Conservation (phyloP, 2,329 filamentous ascomycete genomes). For the Ceratocystis harringtonii region DNA sequence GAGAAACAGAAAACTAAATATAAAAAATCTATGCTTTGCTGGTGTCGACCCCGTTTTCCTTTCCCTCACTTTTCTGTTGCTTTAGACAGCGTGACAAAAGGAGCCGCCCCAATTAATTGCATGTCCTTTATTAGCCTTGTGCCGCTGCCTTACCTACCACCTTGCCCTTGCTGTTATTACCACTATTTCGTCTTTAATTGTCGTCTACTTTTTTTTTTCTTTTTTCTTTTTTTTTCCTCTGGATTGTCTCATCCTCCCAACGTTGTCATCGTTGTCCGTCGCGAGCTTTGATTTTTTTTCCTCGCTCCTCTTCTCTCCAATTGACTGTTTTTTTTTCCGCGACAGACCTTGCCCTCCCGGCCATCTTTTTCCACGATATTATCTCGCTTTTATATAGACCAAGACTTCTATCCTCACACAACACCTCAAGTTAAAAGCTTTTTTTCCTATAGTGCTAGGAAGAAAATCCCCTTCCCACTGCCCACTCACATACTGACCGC, state of each 20-base stretch:
- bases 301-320: constrained; percentile 4
- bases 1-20: no score
- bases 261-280: neutral
- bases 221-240: neutral
- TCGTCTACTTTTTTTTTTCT: neutral
- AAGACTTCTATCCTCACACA: neutral
- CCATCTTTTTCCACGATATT: constrained; percentile 5
- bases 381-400: constrained; percentile 1
- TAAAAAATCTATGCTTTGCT: neutral
- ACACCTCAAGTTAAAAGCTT: neutral
- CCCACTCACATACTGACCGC: neutral
- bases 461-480: neutral
- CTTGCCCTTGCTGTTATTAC: neutral
- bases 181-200: neutral
- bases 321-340: constrained; percentile 4
- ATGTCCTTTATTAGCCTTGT: neutral
- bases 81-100: no score
- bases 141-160: neutral
- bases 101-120: neutral
- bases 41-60: neutral
- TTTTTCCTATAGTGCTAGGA: neutral
- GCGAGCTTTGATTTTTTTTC: constrained; percentile 9
- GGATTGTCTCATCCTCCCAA: constrained; percentile 5
- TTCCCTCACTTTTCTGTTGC: neutral
- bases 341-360: constrained; percentile 1